A percentile compares a stretch with the other conserved stretches of the same genome.
Conservation (phyloP, 441 rosid species). For the Lepidium campestre region DNA sequence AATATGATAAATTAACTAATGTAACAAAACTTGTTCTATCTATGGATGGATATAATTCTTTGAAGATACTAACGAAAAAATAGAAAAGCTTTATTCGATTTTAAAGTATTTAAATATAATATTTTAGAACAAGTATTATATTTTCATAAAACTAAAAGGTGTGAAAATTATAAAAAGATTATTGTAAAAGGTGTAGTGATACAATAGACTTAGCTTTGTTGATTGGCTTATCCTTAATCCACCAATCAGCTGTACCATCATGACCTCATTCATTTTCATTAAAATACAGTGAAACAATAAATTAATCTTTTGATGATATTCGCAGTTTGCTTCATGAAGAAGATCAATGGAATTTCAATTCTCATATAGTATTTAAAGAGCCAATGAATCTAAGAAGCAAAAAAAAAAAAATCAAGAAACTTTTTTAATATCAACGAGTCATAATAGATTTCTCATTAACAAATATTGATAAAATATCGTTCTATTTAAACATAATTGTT, state of each 20-base stretch:
- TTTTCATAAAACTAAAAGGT: background rate
- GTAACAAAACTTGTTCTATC: too few species aligned
- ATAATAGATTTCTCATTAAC: background rate
- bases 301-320: background rate
- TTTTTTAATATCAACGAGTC: background rate
- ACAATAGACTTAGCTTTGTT: conserved; percentile 5
- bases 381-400: background rate
- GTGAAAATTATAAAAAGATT: background rate
- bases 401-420: background rate
- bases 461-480: background rate
- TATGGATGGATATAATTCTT: background rate
- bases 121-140: too few species aligned
- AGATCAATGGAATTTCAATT: background rate
- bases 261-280: conserved; percentile 14
- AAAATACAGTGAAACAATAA: background rate
- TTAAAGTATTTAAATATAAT: too few species aligned
- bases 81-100: too few species aligned
- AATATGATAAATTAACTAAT: background rate
- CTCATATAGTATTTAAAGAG: background rate
- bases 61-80: background rate
- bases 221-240: conserved; percentile 34
- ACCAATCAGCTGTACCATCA: conserved; percentile 22
- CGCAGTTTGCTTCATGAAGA: conserved; percentile 15
- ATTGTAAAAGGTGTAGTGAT: conserved; percentile 21
- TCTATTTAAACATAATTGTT: too few species aligned